Conservation (phyloP, 306 rosid species). For the Glycine tomentella region DNA sequence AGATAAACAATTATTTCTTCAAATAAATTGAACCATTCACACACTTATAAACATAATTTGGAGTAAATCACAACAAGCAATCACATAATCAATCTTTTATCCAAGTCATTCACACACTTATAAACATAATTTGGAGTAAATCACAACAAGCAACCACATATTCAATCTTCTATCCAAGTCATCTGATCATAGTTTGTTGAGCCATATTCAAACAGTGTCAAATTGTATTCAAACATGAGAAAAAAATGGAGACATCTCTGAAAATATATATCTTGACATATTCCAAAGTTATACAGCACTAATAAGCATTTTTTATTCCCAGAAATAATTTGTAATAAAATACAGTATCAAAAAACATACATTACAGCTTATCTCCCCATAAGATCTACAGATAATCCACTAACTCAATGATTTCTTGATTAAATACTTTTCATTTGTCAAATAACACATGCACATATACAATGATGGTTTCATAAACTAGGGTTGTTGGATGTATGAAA, state of each 20-base stretch:
- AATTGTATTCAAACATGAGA: neutral
- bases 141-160: neutral
- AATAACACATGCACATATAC: neutral
- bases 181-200: neutral
- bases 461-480: neutral
- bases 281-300: constrained; percentile 2
- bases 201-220: constrained; percentile 14
- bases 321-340: constrained; percentile 7
- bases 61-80: too few species aligned
- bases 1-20: too few species aligned
- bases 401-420: constrained; percentile 3
- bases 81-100: too few species aligned
- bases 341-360: constrained; percentile 17
- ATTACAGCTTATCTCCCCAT: constrained; percentile 2
- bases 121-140: neutral
- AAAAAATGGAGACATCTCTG: constrained; percentile 11
- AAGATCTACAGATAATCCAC: constrained; percentile 1
- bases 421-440: neutral
- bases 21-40: too few species aligned
- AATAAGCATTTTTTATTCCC: neutral
- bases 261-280: constrained; percentile 11
- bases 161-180: constrained; percentile 8
- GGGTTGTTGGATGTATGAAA: neutral
- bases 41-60: too few species aligned
- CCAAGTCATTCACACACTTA: too few species aligned